Evolutionary conservation across 2,329 filamentous ascomycete species (phyloP), one percentile per base, ranked within the genome.

Genomic region (Fusarium sororula): DNA sequence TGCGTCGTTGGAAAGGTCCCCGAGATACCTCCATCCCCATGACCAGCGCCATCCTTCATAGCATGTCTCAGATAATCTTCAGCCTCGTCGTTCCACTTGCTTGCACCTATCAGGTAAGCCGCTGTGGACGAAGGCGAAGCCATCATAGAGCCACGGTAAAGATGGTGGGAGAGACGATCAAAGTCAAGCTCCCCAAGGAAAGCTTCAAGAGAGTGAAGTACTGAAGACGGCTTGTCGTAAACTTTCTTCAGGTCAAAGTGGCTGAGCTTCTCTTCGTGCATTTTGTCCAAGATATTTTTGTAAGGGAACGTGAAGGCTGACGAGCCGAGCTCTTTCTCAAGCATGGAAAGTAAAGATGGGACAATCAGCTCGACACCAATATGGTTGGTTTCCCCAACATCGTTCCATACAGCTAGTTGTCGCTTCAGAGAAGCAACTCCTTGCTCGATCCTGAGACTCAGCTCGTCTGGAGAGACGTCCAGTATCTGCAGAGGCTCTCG

Each of bases 281-380:
- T 60, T 0, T 0, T 38, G 1, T 35, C 3, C 1, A 65, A 28
- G 6, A 30, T 0, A 1, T 22, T 7, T n/a, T 11, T 60, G 32
- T 47, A 60, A 6, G 62, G 39, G 6, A 65, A 60, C 1, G 41
- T 24, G 6, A 53, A 60, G 0, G 18, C 1, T 14, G 17, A 3
- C 9, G 5, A 1, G 1, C 5, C 24, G 1, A 20, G 15, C 3
- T 45, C 30, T 8, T 39, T 22, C 4, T 44, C 18, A 28, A 65
- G 55, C 37, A 24, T 45, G 5, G 3, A 3, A 5, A 65, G 22
- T 3, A 65, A 7, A 15, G 55, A 10, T 17, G 55, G 62, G 5
- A 60, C 20, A 3, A 65, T 60, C 7, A 65, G 11, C 37, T 65
- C 62, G n/a, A 65, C 45, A 3, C 62, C 55, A 18, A 65, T 65